Conservation (phyloP, 1,284 basidiomycete species). For the Ganoderma multipileum region DNA sequence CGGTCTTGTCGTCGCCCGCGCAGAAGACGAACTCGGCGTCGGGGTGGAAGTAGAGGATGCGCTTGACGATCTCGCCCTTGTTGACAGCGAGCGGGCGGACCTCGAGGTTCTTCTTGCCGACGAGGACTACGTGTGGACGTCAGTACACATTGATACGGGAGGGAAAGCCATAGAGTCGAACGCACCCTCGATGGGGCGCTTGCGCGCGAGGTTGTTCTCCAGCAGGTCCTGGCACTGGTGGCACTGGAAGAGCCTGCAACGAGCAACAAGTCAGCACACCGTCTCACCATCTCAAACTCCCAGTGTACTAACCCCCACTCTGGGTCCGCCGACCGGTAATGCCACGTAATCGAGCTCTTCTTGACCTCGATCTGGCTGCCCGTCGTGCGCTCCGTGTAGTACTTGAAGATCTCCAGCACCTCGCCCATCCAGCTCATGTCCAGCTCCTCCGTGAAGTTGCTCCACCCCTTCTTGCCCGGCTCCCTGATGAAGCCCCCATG, state of each 20-base stretch:
- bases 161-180: conserved; percentile 17
- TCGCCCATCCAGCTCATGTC: conserved; percentile 99
- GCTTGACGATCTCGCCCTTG: conserved; percentile 98
- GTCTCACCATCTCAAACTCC: too few relatives aligned
- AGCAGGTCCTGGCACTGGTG: conserved; percentile 96
- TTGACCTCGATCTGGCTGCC: conserved; percentile 97
- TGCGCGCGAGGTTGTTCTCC: conserved; percentile 90
- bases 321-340: conserved; percentile 93
- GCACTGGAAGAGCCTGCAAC: conserved; percentile 83
- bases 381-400: conserved; percentile 93
- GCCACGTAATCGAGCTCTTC: conserved; percentile 98
- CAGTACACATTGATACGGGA: conserved; percentile 39
- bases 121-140: conserved; percentile 64
- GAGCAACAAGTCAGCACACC: neutral
- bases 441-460: conserved; percentile 87
- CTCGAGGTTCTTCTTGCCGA: conserved; percentile 98
- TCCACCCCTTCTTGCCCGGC: conserved; percentile 75
- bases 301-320: conserved; percentile 84
- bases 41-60: conserved; percentile 90
- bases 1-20: conserved; percentile 98
- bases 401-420: conserved; percentile 94
- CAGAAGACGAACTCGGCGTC: conserved; percentile 97
- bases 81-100: conserved; percentile 95
- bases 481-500: conserved; percentile 94
- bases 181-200: conserved; percentile 87